A percentile compares a stretch with the other conserved stretches of the same genome.
phyloP scores from a whole-genome alignment of 306 rosid species.

The Vigna unguiculata region DNA sequence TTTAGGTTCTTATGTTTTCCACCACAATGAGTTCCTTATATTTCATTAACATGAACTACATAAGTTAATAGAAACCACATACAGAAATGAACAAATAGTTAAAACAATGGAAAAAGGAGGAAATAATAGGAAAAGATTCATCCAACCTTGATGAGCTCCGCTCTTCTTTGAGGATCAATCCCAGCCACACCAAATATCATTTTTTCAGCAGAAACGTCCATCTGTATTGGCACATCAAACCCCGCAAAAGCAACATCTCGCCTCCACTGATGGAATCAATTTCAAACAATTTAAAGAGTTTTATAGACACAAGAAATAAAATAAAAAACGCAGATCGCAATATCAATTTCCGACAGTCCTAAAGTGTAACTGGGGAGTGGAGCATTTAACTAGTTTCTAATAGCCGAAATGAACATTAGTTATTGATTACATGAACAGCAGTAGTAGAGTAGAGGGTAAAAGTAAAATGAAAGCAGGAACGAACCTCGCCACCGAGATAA shows the following conservation, averaged over 20 bases:
- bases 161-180: conserved; percentile 78
- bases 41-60: background rate
- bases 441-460: background rate
- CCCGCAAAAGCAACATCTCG: conserved; percentile 97
- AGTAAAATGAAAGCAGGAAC: background rate
- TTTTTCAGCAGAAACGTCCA: conserved; percentile 92
- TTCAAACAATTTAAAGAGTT: background rate
- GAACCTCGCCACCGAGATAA: conserved; percentile 89
- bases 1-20: background rate
- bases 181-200: conserved; percentile 82
- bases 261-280: conserved; percentile 71
- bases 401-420: no score
- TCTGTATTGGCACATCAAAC: conserved; percentile 86
- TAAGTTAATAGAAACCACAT: background rate
- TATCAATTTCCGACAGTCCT: background rate
- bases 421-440: background rate
- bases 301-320: no score
- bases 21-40: background rate
- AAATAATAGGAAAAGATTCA: conserved; percentile 8
- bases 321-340: background rate
- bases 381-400: background rate
- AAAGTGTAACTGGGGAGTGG: background rate
- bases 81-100: background rate
- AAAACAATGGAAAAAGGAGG: background rate
- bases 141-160: conserved; percentile 78